Conservation (phyloP, 306 rosid species). For the Vachellia pachyceras region DNA sequence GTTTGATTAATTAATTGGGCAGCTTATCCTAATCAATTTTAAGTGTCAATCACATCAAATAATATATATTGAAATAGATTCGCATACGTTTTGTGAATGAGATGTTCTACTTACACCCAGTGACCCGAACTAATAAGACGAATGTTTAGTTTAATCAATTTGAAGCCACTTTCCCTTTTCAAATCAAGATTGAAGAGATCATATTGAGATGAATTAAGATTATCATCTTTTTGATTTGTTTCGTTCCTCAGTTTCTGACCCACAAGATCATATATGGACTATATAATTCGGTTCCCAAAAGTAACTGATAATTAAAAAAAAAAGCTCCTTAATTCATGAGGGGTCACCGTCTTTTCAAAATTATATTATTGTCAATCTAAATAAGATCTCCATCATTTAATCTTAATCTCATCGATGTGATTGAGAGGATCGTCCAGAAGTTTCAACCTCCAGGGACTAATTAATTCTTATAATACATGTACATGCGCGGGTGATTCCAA, state of each 20-base stretch:
- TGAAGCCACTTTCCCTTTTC: conserved; percentile 41
- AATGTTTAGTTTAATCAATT: conserved; percentile 32
- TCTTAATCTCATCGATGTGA: conserved; percentile 42
- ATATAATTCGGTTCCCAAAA: neutral
- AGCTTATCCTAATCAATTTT: conserved; percentile 42
- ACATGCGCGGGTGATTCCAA: conserved; percentile 25
- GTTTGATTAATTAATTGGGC: conserved; percentile 1
- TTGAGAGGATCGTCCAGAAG: conserved; percentile 35
- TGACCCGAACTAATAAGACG: conserved; percentile 35
- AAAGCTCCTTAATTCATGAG: neutral
- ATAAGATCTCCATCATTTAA: conserved; percentile 6
- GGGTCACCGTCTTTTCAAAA: conserved; percentile 45
- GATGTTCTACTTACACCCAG: conserved; percentile 49
- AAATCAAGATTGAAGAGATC: conserved; percentile 32
- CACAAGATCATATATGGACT: conserved; percentile 14
- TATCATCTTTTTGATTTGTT: neutral
- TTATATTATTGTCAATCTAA: neutral
- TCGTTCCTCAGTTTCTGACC: conserved; percentile 42
- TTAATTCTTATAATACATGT: too few species aligned
- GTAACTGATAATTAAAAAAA: neutral
- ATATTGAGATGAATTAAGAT: conserved; percentile 9
- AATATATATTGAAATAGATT: conserved; percentile 27
- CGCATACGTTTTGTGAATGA: conserved; percentile 45
- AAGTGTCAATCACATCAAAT: conserved; percentile 44
- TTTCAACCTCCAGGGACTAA: conserved; percentile 17